These are phyloP conservation scores for Vanrija pseudolonga DNA, from an alignment of 1,284 basidiomycete species.

Conservation along the genomic window DNA sequence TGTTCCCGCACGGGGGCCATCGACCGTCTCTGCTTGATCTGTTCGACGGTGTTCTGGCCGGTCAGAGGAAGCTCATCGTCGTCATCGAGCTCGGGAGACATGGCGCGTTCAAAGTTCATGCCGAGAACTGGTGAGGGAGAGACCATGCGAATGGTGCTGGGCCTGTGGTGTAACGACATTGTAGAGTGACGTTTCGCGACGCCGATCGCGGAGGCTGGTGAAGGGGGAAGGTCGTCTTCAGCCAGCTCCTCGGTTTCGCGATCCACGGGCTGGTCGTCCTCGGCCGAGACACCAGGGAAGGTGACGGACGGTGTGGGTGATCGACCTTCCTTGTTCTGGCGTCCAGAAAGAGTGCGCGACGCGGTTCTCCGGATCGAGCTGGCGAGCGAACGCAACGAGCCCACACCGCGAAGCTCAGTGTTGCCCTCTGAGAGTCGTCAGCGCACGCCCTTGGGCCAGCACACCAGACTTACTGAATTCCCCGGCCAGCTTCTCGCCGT, in stretches of 20 bases:
- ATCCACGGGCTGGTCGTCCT: background rate
- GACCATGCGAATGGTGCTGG: slow-evolving; percentile 39
- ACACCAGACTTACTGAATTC: slow-evolving; percentile 3
- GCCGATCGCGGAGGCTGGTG: slow-evolving; percentile 44
- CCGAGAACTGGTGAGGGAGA: slow-evolving; percentile 24
- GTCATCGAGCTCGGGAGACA: slow-evolving; percentile 1
- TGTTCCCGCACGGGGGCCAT: slow-evolving; percentile 23
- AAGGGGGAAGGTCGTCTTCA: slow-evolving; percentile 27
- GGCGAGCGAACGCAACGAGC: slow-evolving; percentile 13
- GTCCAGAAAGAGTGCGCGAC: slow-evolving; percentile 10
- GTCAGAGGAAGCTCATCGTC: slow-evolving; percentile 36
- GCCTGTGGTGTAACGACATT: slow-evolving; percentile 29
- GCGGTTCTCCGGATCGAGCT: slow-evolving; percentile 15
- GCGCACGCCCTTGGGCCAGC: background rate
- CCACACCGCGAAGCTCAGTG: slow-evolving; percentile 3
- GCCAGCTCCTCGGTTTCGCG: background rate
- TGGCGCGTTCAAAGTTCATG: background rate
- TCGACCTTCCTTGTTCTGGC: background rate
- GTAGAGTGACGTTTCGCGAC: slow-evolving; percentile 34
- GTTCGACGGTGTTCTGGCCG: slow-evolving; percentile 17
- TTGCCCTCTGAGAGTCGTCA: background rate
- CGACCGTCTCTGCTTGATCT: slow-evolving; percentile 33
- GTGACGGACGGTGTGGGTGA: background rate
- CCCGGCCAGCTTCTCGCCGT: slow-evolving; percentile 31
- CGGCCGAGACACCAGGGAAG: background rate